These are phyloP conservation scores for Dictyostelium capitatum DNA, from an alignment of 78 protist genomes.

Conservation along the genomic window DNA sequence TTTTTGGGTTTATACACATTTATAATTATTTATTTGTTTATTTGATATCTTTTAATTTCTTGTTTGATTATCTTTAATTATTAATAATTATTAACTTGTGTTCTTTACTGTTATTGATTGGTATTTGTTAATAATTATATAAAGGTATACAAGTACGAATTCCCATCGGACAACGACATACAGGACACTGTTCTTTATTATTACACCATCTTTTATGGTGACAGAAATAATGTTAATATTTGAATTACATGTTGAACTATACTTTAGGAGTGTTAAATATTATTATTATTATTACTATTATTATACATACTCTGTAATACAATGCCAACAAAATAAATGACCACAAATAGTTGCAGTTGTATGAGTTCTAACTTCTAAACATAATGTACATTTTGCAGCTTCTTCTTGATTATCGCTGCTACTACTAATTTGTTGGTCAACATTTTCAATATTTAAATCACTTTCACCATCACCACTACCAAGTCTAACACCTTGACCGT, in stretches of 20 bases:
- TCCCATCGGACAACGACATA: conserved; percentile 62
- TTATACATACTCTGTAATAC: conserved; percentile 65
- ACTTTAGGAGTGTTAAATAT: too few relatives aligned
- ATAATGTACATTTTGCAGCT: conserved; percentile 53
- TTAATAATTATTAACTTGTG: too few relatives aligned
- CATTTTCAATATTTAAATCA: background rate
- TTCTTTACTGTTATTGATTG: background rate
- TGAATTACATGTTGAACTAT: too few relatives aligned
- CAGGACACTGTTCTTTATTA: conserved; percentile 38
- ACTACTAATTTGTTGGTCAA: background rate
- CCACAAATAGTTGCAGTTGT: conserved; percentile 71
- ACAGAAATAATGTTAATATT: too few relatives aligned
- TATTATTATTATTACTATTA: background rate
- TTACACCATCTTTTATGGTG: too few relatives aligned
- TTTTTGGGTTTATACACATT: too few relatives aligned
- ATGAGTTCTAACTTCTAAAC: conserved; percentile 44
- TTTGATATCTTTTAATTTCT: too few relatives aligned
- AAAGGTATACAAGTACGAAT: conserved; percentile 23
- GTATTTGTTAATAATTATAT: conserved; percentile 39
- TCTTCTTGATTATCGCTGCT: background rate
- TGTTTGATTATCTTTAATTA: too few relatives aligned
- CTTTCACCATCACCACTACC: background rate
- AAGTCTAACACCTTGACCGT: background rate
- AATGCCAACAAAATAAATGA: conserved; percentile 73
- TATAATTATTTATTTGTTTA: too few relatives aligned